Conservation (phyloP, 129 eudicot species). For the Artemisia annua region DNA sequence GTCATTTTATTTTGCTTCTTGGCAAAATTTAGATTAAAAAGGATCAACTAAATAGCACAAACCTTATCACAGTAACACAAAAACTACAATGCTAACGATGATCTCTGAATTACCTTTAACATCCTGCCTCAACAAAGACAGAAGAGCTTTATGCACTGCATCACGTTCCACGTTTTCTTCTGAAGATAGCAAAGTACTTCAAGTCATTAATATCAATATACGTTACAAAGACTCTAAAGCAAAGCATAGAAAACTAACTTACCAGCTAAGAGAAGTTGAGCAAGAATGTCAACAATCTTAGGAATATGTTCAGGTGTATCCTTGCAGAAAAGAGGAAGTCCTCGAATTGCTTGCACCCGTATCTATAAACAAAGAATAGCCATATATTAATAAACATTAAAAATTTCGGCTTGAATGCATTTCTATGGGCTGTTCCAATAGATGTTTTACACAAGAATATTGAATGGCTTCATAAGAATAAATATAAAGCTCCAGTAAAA, state of each 20-base stretch:
- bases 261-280: constrained; percentile 83
- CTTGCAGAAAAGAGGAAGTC: constrained; percentile 89
- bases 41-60: too few relatives aligned
- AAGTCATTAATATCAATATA: constrained; percentile 14
- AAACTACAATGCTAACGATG: background rate
- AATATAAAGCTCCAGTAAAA: too few relatives aligned
- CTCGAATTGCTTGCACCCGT: constrained; percentile 90
- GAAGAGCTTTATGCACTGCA: constrained; percentile 82
- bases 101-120: constrained; percentile 53
- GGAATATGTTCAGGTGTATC: constrained; percentile 86
- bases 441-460: background rate
- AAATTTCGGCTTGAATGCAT: background rate
- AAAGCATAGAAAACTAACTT: constrained; percentile 20
- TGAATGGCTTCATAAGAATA: background rate
- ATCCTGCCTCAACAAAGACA: constrained; percentile 83
- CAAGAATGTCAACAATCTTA: constrained; percentile 86
- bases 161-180: constrained; percentile 95
- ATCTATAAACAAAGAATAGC: constrained; percentile 19
- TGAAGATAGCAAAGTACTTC: constrained; percentile 26
- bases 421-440: constrained; percentile 5
- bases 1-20: too few relatives aligned
- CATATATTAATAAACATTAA: constrained; percentile 1
- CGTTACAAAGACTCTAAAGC: background rate
- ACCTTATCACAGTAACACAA: background rate
- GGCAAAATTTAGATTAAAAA: too few relatives aligned